These are phyloP conservation scores for Planoprotostelium fungivorum DNA, from an alignment of 78 protist genomes.

Conservation along the genomic window DNA sequence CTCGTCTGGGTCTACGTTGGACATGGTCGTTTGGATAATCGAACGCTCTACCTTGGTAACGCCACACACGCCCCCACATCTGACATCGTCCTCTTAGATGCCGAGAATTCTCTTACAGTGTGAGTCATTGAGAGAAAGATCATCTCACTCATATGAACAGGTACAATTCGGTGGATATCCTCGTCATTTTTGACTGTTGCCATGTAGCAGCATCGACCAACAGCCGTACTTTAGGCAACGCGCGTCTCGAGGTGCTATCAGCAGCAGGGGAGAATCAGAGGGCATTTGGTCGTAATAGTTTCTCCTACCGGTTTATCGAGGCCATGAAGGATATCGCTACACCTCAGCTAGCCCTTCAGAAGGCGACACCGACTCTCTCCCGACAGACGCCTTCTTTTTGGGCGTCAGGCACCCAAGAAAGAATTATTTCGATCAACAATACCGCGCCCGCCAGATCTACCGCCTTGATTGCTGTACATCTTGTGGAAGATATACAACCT, in stretches of 20 bases:
- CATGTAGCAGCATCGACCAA: neutral
- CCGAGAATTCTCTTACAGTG: conserved; percentile 1
- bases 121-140: conserved; percentile 1
- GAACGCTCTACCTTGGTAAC: conserved; percentile 1
- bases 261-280: conserved; percentile 2
- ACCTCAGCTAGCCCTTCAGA: conserved; percentile 2
- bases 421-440: neutral
- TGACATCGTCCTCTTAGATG: conserved; percentile 1
- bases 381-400: conserved; percentile 1
- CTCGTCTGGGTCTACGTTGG: conserved; percentile 2
- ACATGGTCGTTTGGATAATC: conserved; percentile 1
- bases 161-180: conserved; percentile 1
- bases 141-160: conserved; percentile 1
- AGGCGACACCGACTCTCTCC: conserved; percentile 1
- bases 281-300: conserved; percentile 1
- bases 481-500: conserved; percentile 1
- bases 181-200: conserved; percentile 1
- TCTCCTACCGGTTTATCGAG: conserved; percentile 1
- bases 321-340: conserved; percentile 1
- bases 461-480: conserved; percentile 1
- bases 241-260: conserved; percentile 2
- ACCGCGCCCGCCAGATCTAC: conserved; percentile 3
- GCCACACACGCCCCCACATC: conserved; percentile 3
- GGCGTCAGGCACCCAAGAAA: conserved; percentile 2
- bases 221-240: conserved; percentile 2